A percentile compares a stretch with the other conserved stretches of the same genome.
These are phyloP conservation scores for grape (Vitis vinifera) DNA, from an alignment of 164 flowering plant genomes.

Conservation along the genomic window ASM3070453v1 NC_081814.1:5935001-5935500, in stretches of 20 bases:
- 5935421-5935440: not conserved
- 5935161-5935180: not conserved
- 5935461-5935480: not conserved
- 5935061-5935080: not conserved
- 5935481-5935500: constrained; percentile 84
- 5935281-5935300: no score
- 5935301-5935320: no score
- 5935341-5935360: not conserved
- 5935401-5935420: no score
- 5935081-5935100: not conserved
- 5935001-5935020: no score
- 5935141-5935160: not conserved
- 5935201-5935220: not conserved
- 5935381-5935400: not conserved
- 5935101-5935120: not conserved
- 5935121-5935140: not conserved
- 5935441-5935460: not conserved
- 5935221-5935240: not conserved
- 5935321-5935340: not conserved
- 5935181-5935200: not conserved
- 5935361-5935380: not conserved
- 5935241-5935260: not conserved
- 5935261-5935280: no score
- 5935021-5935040: not conserved
- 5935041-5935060: not conserved